Conservation (phyloP, 78 protist genomes). For the Protostelium mycophagum region DNA sequence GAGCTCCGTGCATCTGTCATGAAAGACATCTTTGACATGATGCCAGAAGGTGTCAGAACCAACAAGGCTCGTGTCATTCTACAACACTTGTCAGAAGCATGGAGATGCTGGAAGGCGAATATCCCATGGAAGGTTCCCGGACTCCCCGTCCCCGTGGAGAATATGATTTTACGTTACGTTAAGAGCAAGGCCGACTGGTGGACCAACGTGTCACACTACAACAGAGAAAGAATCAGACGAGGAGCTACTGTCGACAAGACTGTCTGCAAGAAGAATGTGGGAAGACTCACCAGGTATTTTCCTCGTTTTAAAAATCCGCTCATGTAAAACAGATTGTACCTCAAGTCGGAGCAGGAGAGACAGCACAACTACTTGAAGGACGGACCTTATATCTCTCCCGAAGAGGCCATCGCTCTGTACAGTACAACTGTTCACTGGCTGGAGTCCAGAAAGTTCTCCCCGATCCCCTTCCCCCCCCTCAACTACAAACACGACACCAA, state of each 20-base stretch:
- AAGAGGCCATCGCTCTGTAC: conserved; percentile 98
- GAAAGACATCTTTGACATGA: conserved; percentile 99
- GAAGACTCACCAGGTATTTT: conserved; percentile 98
- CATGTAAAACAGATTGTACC: no score
- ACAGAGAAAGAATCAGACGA: conserved; percentile 97
- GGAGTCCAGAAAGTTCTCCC: conserved; percentile 86
- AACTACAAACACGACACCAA: conserved; percentile 99
- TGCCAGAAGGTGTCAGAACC: conserved; percentile 98
- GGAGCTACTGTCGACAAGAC: conserved; percentile 99
- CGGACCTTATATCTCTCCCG: conserved; percentile 97
- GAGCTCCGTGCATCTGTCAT: conserved; percentile 98
- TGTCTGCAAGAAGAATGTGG: conserved; percentile 97
- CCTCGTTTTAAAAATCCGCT: no score
- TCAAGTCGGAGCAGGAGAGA: conserved; percentile 98
- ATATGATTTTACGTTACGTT: conserved; percentile 97
- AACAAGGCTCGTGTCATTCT: conserved; percentile 92
- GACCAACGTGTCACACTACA: conserved; percentile 97
- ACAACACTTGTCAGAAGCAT: conserved; percentile 97
- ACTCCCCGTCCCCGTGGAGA: conserved; percentile 96
- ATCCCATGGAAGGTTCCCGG: conserved; percentile 99
- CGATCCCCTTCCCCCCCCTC: conserved; percentile 99
- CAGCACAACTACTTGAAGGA: conserved; percentile 99
- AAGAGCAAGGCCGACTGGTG: conserved; percentile 99
- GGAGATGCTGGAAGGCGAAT: conserved; percentile 99
- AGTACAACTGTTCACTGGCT: conserved; percentile 98